Evolutionary conservation across 2,329 filamentous ascomycete species (phyloP).

Genomic region (Leptodontidium sp.): DNA sequence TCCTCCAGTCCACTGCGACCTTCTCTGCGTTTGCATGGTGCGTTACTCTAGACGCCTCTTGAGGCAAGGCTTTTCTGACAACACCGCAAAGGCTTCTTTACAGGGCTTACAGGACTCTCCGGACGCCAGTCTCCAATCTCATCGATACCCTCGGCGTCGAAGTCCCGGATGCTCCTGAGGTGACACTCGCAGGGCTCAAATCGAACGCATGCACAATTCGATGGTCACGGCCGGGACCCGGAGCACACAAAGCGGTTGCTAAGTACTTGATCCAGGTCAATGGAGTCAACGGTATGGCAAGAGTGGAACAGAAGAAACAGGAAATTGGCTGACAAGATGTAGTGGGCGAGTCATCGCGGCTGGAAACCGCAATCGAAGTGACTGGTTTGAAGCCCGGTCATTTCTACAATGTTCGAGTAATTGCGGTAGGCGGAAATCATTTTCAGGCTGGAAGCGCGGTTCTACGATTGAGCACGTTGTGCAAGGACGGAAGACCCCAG

Average conservation of each 20-base stretch:
- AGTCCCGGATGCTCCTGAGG: constrained; percentile 87
- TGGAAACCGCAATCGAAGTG: constrained; percentile 89
- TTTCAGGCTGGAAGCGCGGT: constrained; percentile 90
- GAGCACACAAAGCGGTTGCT: constrained; percentile 66
- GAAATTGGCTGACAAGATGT: constrained; percentile 38
- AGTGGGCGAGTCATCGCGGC: constrained; percentile 86
- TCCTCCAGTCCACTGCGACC: constrained; percentile 45
- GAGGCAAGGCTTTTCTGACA: constrained; percentile 28
- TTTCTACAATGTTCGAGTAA: constrained; percentile 93
- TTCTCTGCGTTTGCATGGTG: constrained; percentile 46
- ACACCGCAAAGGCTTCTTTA: constrained; percentile 72
- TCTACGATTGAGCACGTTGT: constrained; percentile 82
- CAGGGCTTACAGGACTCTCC: constrained; percentile 86
- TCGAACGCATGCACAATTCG: constrained; percentile 87
- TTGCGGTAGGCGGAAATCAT: constrained; percentile 89
- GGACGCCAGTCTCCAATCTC: constrained; percentile 89
- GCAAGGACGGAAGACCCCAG: constrained; percentile 67
- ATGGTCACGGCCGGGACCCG: constrained; percentile 82
- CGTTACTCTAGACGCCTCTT: constrained; percentile 7
- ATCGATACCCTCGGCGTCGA: constrained; percentile 93
- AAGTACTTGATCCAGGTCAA: constrained; percentile 95
- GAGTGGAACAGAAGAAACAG: neutral
- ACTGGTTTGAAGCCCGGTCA: constrained; percentile 85
- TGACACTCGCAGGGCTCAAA: constrained; percentile 89
- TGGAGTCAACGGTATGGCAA: constrained; percentile 77